Evolutionary conservation across 768 basidiomycete species (phyloP).

Genomic region (Daedaleopsis nitida): DNA sequence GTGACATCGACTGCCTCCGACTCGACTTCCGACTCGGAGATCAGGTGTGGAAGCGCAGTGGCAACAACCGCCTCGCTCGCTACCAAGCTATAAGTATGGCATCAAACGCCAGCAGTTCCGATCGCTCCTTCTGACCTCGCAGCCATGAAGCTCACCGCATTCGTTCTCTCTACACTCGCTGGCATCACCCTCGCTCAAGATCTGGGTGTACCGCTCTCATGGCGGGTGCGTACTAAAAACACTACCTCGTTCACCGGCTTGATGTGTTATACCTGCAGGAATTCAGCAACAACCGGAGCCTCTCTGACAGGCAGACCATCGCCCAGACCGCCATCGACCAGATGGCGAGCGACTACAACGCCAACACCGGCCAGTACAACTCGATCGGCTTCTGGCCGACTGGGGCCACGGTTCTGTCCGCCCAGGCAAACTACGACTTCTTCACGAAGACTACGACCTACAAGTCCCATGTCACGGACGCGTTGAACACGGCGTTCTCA

Average conservation of each 20-base stretch:
- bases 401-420: constrained; percentile 34
- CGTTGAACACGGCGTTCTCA: constrained; percentile 44
- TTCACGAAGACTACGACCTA: constrained; percentile 40
- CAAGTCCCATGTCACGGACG: constrained; percentile 39
- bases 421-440: constrained; percentile 51
- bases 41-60: no score
- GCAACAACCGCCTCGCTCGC: no score
- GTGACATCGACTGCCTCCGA: no score
- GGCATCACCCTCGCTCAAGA: constrained; percentile 33
- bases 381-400: constrained; percentile 57
- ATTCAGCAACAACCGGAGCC: constrained; percentile 40
- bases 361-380: constrained; percentile 43
- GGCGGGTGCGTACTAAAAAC: constrained; percentile 40
- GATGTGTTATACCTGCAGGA: constrained; percentile 35
- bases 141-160: no score
- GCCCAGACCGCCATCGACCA: constrained; percentile 45
- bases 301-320: constrained; percentile 43
- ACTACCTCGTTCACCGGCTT: not conserved
- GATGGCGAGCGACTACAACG: constrained; percentile 40
- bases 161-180: not conserved
- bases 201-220: constrained; percentile 43
- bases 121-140: no score
- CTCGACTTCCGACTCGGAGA: no score
- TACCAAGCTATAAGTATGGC: no score
- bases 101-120: no score